Evolutionary conservation across 164 flowering plant species (phyloP).

Genomic region (Vitis amurensis): DNA sequence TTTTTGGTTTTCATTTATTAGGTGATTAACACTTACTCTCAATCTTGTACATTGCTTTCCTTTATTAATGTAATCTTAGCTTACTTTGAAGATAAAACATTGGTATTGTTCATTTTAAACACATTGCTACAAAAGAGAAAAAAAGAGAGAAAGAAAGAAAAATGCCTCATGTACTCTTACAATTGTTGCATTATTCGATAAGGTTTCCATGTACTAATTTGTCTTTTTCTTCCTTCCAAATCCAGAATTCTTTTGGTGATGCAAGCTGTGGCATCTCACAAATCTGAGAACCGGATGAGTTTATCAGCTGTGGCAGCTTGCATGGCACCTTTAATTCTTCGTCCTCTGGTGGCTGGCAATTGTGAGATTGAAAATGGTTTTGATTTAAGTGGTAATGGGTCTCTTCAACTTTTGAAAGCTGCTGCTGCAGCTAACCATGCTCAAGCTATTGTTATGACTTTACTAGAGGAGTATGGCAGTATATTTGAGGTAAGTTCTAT

Average conservation of each 20-base stretch:
- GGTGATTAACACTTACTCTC: no score
- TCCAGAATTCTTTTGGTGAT: constrained; percentile 88
- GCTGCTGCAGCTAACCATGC: constrained; percentile 99
- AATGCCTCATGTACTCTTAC: no score
- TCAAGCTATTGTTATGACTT: constrained; percentile 84
- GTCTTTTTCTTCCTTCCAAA: constrained; percentile 8
- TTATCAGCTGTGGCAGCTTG: constrained; percentile 97
- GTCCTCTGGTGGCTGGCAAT: constrained; percentile 95
- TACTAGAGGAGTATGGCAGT: constrained; percentile 77
- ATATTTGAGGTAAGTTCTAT: constrained; percentile 75
- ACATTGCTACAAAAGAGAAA: no score
- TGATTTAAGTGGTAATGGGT: constrained; percentile 85
- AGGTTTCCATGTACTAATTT: neutral
- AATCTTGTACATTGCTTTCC: no score
- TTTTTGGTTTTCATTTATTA: no score
- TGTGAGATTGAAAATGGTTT: constrained; percentile 79
- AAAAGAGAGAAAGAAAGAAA: no score
- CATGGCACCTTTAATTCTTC: constrained; percentile 98
- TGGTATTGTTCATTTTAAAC: no score
- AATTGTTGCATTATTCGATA: neutral
- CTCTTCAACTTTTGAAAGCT: constrained; percentile 89
- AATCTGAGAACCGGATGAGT: constrained; percentile 85
- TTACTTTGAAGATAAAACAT: no score
- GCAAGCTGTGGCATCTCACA: constrained; percentile 81
- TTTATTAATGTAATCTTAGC: no score